Conservation (phyloP, 192 early-diverging fungal genomes). For the Coemansia sp. region DNA sequence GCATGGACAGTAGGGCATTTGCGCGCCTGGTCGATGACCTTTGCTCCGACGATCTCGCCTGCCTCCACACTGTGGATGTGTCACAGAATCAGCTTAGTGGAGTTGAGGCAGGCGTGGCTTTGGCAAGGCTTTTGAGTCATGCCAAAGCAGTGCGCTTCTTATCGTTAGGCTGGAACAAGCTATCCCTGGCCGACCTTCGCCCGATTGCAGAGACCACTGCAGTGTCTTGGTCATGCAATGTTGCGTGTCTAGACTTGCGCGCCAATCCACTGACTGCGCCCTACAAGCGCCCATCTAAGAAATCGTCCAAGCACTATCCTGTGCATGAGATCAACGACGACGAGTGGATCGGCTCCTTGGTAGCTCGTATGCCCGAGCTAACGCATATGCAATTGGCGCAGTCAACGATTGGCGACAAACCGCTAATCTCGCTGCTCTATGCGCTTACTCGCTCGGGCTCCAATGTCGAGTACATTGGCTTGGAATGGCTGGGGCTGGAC, state of each 20-base stretch:
- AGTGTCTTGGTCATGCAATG: conserved; percentile 1
- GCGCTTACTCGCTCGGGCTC: conserved; percentile 25
- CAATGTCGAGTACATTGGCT: conserved; percentile 46
- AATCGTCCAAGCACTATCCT: background rate
- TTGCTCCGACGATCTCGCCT: conserved; percentile 26
- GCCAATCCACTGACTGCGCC: conserved; percentile 42
- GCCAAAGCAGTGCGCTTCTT: conserved; percentile 28
- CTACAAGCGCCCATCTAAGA: conserved; percentile 14
- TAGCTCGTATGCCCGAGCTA: conserved; percentile 32
- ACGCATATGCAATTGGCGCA: conserved; percentile 48
- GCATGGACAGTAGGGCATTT: conserved; percentile 41
- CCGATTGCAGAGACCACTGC: background rate
- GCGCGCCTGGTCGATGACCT: conserved; percentile 37
- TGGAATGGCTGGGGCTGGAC: conserved; percentile 52
- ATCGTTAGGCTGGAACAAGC: conserved; percentile 54
- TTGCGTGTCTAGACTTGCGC: conserved; percentile 43
- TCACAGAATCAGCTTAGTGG: conserved; percentile 53
- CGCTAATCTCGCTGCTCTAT: conserved; percentile 24
- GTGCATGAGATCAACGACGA: background rate
- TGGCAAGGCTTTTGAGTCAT: conserved; percentile 38
- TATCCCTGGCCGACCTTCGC: conserved; percentile 37
- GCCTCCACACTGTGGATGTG: conserved; percentile 44
- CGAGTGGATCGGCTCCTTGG: conserved; percentile 28
- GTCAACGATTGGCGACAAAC: conserved; percentile 28
- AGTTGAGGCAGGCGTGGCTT: conserved; percentile 26